Evolutionary conservation across 2,329 filamentous ascomycete genomes (phyloP).

Genomic region (Huntiella decipiens): DNA sequence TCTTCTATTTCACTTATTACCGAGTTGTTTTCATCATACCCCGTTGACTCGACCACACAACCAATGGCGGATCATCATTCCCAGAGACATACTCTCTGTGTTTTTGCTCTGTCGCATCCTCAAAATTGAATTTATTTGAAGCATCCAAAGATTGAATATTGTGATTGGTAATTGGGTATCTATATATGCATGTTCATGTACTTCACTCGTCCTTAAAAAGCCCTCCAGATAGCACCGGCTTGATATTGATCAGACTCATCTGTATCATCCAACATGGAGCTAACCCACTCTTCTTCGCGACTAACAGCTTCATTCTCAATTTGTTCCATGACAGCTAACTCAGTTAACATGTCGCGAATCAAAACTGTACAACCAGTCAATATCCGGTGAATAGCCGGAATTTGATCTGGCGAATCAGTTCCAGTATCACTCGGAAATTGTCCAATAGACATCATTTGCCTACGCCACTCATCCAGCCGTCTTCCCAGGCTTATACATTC

Average conservation of each 20-base stretch:
- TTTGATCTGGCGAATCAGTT: conserved; percentile 3
- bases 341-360: conserved; percentile 40
- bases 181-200: not conserved
- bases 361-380: conserved; percentile 29
- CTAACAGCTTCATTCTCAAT: conserved; percentile 38
- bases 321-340: conserved; percentile 41
- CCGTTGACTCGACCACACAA: too few species aligned
- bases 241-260: conserved; percentile 17
- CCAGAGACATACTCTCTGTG: too few species aligned
- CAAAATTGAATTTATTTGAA: too few species aligned
- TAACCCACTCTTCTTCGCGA: conserved; percentile 41
- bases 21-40: too few species aligned
- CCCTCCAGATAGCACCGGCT: conserved; percentile 31
- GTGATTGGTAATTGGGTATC: not conserved
- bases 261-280: conserved; percentile 28
- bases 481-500: conserved; percentile 33
- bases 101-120: too few species aligned
- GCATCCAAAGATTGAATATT: too few species aligned
- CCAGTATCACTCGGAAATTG: not conserved
- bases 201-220: conserved; percentile 13
- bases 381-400: conserved; percentile 27
- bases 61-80: too few species aligned
- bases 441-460: conserved; percentile 29
- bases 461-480: conserved; percentile 34
- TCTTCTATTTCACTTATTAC: too few species aligned